Evolutionary conservation across 768 basidiomycete species (phyloP).

Genomic region (Imleria badia): DNA sequence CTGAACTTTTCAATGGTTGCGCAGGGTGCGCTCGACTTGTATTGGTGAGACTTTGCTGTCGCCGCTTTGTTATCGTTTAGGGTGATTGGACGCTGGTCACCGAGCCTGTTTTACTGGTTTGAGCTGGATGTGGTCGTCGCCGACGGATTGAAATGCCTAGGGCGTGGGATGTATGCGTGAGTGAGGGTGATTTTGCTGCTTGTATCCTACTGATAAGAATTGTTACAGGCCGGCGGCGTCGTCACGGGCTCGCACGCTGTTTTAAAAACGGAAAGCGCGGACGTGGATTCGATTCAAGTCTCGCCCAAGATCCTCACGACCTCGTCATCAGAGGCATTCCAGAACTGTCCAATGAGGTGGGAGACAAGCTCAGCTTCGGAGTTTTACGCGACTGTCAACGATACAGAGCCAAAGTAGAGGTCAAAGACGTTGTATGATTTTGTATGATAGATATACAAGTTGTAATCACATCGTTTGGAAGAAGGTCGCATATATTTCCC

Average conservation of each 20-base stretch:
- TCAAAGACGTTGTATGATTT: neutral
- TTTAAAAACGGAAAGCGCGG: constrained; percentile 36
- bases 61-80: constrained; percentile 35
- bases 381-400: constrained; percentile 81
- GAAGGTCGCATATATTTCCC: no score
- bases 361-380: constrained; percentile 85
- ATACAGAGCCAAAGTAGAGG: constrained; percentile 55
- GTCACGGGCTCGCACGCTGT: constrained; percentile 67
- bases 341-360: constrained; percentile 61
- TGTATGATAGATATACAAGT: no score
- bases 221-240: constrained; percentile 69
- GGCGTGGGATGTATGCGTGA: constrained; percentile 85
- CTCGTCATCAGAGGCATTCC: constrained; percentile 72
- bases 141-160: constrained; percentile 23
- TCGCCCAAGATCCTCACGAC: constrained; percentile 68
- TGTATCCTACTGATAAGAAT: neutral
- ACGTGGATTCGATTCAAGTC: constrained; percentile 52
- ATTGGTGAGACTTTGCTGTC: constrained; percentile 57
- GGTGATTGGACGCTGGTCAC: constrained; percentile 83
- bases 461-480: constrained; percentile 36
- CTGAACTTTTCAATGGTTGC: no score
- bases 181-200: constrained; percentile 15
- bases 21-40: constrained; percentile 85
- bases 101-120: constrained; percentile 21
- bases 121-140: neutral